A percentile compares a stretch with the other conserved stretches of the same genome.
phyloP scores from a whole-genome alignment of 2,329 filamentous ascomycete genomes.

The Bipolaris gigantea region DNA sequence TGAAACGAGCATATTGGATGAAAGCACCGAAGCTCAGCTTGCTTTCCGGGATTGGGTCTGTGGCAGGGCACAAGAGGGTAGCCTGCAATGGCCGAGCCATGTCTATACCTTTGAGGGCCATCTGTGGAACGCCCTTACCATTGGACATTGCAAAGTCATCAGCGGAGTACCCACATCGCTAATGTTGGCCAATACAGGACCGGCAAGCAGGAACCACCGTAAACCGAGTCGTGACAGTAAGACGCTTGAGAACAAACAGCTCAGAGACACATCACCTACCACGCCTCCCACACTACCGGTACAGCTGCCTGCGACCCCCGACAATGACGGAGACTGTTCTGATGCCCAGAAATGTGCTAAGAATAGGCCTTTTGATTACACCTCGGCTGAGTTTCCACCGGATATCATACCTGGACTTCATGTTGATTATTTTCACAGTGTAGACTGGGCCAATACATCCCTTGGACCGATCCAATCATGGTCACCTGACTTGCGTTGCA shows the following conservation, averaged over 20 bases:
- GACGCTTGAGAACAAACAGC: slow-evolving; percentile 49
- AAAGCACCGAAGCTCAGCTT: slow-evolving; percentile 18
- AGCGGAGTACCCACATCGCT: slow-evolving; percentile 28
- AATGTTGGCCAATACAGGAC: slow-evolving; percentile 13
- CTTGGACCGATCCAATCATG: slow-evolving; percentile 73
- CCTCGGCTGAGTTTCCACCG: slow-evolving; percentile 10
- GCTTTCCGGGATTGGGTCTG: slow-evolving; percentile 36
- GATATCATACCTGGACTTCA: slow-evolving; percentile 47
- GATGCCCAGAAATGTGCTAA: background rate
- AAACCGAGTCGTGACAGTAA: slow-evolving; percentile 25
- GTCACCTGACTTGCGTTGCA: slow-evolving; percentile 67
- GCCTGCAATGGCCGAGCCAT: slow-evolving; percentile 14
- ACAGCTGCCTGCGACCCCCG: background rate
- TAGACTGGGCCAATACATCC: slow-evolving; percentile 71
- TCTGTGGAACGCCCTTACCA: slow-evolving; percentile 30
- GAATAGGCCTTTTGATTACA: slow-evolving; percentile 20
- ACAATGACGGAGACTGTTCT: background rate
- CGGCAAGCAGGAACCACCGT: slow-evolving; percentile 1
- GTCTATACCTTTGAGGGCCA: slow-evolving; percentile 31
- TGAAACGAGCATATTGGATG: slow-evolving; percentile 15
- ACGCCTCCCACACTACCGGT: slow-evolving; percentile 26
- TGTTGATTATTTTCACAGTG: slow-evolving; percentile 67
- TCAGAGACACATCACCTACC: slow-evolving; percentile 43
- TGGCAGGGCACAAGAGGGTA: slow-evolving; percentile 12
- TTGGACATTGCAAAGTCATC: slow-evolving; percentile 33